These are phyloP conservation scores for Chenopodium album DNA, from an alignment of 148 eudicot genomes.

Conservation along the genomic window DNA sequence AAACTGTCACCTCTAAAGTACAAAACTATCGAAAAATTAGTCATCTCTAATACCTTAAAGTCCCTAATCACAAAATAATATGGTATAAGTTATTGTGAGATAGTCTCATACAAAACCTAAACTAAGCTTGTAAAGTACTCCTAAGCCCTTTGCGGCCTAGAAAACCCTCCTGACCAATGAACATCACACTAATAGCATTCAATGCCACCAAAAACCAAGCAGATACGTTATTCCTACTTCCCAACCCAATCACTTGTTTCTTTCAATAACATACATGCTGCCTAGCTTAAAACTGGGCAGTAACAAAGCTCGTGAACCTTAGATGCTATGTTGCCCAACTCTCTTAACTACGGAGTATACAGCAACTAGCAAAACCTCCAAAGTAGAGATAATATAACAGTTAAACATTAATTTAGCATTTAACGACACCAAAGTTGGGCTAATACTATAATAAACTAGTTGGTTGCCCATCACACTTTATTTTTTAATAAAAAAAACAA, in stretches of 20 bases:
- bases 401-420: neutral
- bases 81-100: neutral
- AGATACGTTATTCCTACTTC: neutral
- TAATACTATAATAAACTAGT: neutral
- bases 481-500: neutral
- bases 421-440: neutral
- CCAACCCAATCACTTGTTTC: neutral
- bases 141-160: neutral
- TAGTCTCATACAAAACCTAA: neutral
- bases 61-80: neutral
- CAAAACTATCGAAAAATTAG: too few relatives aligned
- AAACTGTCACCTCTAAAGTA: too few relatives aligned
- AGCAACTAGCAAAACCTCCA: neutral
- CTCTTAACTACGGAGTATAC: neutral
- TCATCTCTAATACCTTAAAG: too few relatives aligned
- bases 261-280: neutral
- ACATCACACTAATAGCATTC: neutral
- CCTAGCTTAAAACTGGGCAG: neutral
- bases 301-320: neutral
- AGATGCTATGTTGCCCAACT: slow-evolving; percentile 2
- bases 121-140: neutral
- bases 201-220: neutral
- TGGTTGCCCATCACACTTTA: neutral
- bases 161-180: neutral
- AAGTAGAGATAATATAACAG: neutral